Base-by-base conservation (phyloP, 2,329 filamentous ascomycete species). In the Harringtonia lauricola region DNA sequence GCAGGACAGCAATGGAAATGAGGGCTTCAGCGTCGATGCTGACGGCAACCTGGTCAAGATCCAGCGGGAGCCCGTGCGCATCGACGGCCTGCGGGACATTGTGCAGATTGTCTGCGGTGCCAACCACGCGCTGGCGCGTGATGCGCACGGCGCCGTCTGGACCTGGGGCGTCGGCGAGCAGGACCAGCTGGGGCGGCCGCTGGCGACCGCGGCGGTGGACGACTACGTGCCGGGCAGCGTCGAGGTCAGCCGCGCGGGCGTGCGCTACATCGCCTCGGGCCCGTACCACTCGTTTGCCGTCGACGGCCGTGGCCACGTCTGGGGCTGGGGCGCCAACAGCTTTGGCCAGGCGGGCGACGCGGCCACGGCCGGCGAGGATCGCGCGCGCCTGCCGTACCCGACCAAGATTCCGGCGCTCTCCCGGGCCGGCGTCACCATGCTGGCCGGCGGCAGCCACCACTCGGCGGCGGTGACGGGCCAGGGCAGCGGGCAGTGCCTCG, bases 231-330 rank as follows among this genome's bases (percentile, higher is more conserved):
- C 51, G 3, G 70, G 66, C 44, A 70, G 71, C 8, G 42, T 50
- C 26, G 39, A n/a, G 22, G 19, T 40, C 18, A 14, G 21, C 10
- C 15, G n/a, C 4, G 39, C n/a, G 2, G 19, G 31, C 44, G 64
- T 76, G 51, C 66, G 57, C 37, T 57, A 68, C 30, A 63, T 79
- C 40, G 65, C 64, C n/a, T 72, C 73, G 48, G 79, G 78, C 24
- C 64, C 70, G 35, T 79, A 81, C 59, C 78, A 83, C 57, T 74
- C 74, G 40, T 79, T 83, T 48, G 78, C 78, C 18, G 68, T 83
- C 44, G 70, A 74, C 55, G 66, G 70, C 41, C 67, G 68, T 22
- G 77, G 72, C 42, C 72, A 73, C 41, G 72, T 83, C 31, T 83
- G 72, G 61, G 68, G 71, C 1, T 83, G 79, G 79, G 79, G 79